phyloP scores from a whole-genome alignment of 106 monocot genomes.

The Platanthera zijinensis region DNA sequence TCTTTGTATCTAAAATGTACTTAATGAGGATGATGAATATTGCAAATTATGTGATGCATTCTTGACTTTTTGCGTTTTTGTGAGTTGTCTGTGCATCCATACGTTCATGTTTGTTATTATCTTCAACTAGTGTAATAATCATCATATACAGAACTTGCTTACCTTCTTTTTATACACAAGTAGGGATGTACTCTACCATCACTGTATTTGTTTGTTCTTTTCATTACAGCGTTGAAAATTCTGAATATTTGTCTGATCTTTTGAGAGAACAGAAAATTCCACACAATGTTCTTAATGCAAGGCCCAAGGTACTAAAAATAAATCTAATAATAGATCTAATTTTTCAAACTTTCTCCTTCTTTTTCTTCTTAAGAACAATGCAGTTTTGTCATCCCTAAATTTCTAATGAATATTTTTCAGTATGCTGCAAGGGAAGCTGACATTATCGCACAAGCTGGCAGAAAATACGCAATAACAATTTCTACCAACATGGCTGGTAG shows the following conservation, averaged over 20 bases:
- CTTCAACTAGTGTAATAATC: not conserved
- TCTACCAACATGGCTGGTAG: conserved; percentile 99
- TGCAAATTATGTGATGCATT: not conserved
- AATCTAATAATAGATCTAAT: not conserved
- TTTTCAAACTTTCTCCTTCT: conserved; percentile 1
- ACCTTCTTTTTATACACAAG: not conserved
- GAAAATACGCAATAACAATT: conserved; percentile 96
- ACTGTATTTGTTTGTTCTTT: conserved; percentile 4
- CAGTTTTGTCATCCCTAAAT: not conserved
- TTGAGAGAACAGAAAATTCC: conserved; percentile 64
- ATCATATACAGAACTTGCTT: not conserved
- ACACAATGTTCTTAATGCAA: conserved; percentile 97
- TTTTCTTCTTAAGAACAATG: not conserved
- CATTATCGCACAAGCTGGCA: conserved; percentile 93
- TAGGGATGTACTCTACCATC: not conserved
- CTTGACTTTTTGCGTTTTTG: not conserved
- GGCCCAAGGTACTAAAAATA: conserved; percentile 67
- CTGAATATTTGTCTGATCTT: conserved; percentile 86
- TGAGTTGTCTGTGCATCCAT: not conserved
- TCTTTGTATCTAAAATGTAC: no score
- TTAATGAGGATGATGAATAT: no score
- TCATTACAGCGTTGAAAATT: conserved; percentile 85
- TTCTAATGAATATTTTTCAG: conserved; percentile 30
- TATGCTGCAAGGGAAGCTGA: conserved; percentile 99
- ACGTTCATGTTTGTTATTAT: not conserved